phyloP scores from a whole-genome alignment of 768 basidiomycete genomes.

The Mycena haematopus region DNA sequence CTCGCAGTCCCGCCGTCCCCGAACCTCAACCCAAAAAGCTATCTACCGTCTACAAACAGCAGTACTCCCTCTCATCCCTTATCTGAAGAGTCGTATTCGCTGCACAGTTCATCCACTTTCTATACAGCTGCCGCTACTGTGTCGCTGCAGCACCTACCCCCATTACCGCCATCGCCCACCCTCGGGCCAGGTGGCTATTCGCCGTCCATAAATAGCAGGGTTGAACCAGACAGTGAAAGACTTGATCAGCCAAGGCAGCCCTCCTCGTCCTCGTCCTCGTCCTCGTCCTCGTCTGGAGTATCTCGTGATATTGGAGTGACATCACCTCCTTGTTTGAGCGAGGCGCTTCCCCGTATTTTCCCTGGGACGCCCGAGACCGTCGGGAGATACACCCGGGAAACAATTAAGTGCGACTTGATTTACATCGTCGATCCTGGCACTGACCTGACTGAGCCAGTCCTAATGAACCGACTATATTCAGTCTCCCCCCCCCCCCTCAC shows the following conservation, averaged over 20 bases:
- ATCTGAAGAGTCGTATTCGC: no score
- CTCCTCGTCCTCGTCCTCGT: no score
- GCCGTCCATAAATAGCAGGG: constrained; percentile 16
- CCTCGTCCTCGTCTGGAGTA: constrained; percentile 17
- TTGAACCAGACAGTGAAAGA: no score
- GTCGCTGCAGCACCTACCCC: constrained; percentile 16
- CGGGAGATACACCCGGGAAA: constrained; percentile 10
- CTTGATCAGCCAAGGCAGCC: constrained; percentile 1
- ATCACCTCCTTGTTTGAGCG: constrained; percentile 5
- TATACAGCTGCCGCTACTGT: no score
- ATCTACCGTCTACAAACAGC: constrained; percentile 16
- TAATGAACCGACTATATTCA: constrained; percentile 14
- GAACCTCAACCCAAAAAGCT: constrained; percentile 4
- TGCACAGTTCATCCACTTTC: neutral
- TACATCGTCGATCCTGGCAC: neutral
- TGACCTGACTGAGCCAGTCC: neutral
- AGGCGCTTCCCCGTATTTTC: constrained; percentile 14
- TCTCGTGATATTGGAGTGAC: constrained; percentile 4
- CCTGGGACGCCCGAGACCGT: constrained; percentile 14
- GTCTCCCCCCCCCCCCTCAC: constrained; percentile 15
- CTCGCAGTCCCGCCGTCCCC: constrained; percentile 9
- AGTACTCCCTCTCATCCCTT: constrained; percentile 5
- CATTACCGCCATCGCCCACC: constrained; percentile 10
- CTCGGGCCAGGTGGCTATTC: constrained; percentile 7
- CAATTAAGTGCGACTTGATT: constrained; percentile 2